Base-by-base conservation (phyloP, 75 land plant genomes). In the Isoetes taiwanensis region DNA sequence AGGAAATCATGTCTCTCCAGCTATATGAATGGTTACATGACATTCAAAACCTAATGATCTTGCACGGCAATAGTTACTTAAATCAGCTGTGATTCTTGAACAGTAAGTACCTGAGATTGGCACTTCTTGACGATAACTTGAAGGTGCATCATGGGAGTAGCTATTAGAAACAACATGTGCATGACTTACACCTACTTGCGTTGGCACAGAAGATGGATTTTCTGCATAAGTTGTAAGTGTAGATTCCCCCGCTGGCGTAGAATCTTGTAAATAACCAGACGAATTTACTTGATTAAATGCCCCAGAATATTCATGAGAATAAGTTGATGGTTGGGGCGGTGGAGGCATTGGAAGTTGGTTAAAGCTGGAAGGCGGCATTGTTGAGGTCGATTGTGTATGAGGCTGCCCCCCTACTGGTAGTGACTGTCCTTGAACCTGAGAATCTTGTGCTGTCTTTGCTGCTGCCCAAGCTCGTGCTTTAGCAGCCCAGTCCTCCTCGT, bases 401-500 rank as follows among this genome's bases (percentile, higher is more conserved):
- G 31, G 27, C 14, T 52, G 30, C 8, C 30, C 54, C 31, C 14
- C 6, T 6, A 5, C 30, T 29, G 56, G 21, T 42, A 28, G 35
- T 48, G 21, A 10, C 39, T 65, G 68, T 19, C 52, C 26, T 41
- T 41, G 59, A 16, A 28, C 12, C 25, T 60, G 63, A 20, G 33
- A 61, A 41, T 61, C 65, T 54, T 69, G 66, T 23, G 57, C 66
- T 40, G 67, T 57, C 43, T 69, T 62, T 2, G 72, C 25, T 24
- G 57, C 59, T 27, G 62, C 61, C 73, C 73, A 70, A 28, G 73
- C 73, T 33, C 61, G 34, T 26, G 73, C 73, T 58, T 70, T 70
- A 5, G 73, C 60, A 30, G 68, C 73, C 73, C 73, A 70, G 28
- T 64, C 73, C 52, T 69, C 72, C 68, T 68, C 70, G 29, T 52